These are phyloP conservation scores for Macadamia tetraphylla DNA, from an alignment of 164 flowering plant genomes.

Conservation along the genomic window DNA sequence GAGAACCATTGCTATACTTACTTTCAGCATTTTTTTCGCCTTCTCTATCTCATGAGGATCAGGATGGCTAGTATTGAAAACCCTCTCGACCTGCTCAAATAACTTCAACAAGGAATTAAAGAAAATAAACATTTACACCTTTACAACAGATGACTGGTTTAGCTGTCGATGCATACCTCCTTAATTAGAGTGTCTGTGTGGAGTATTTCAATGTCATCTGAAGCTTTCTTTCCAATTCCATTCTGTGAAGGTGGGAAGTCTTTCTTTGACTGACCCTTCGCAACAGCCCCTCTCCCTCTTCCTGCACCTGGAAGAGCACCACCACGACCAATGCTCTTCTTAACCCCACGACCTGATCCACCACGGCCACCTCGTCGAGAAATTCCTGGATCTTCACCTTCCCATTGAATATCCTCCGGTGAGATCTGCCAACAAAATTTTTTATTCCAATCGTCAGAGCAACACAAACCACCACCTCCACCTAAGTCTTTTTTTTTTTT, in stretches of 20 bases:
- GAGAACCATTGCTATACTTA: conserved; percentile 16
- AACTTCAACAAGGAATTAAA: not conserved
- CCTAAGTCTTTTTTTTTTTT: too few relatives aligned
- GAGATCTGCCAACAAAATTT: conserved; percentile 50
- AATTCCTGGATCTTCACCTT: conserved; percentile 65
- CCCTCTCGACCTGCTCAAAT: conserved; percentile 64
- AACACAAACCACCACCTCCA: not conserved
- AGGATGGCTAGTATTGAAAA: conserved; percentile 56
- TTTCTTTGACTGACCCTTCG: conserved; percentile 50
- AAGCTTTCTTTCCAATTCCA: conserved; percentile 63
- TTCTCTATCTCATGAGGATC: conserved; percentile 69
- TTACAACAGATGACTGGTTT: not conserved
- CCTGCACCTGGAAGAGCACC: conserved; percentile 49
- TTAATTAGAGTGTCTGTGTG: conserved; percentile 85
- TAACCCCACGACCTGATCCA: conserved; percentile 68
- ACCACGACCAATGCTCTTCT: conserved; percentile 57
- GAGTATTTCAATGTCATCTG: conserved; percentile 73
- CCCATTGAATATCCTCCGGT: conserved; percentile 87
- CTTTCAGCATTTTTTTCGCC: conserved; percentile 83
- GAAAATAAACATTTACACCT: not conserved
- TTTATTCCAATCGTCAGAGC: not conserved
- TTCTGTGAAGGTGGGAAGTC: conserved; percentile 60
- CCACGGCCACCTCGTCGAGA: conserved; percentile 53
- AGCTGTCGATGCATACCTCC: conserved; percentile 49
- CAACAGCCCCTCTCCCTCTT: conserved; percentile 60